phyloP scores from a whole-genome alignment of 805 yeast species.

The Clavispora fructus region DNA sequence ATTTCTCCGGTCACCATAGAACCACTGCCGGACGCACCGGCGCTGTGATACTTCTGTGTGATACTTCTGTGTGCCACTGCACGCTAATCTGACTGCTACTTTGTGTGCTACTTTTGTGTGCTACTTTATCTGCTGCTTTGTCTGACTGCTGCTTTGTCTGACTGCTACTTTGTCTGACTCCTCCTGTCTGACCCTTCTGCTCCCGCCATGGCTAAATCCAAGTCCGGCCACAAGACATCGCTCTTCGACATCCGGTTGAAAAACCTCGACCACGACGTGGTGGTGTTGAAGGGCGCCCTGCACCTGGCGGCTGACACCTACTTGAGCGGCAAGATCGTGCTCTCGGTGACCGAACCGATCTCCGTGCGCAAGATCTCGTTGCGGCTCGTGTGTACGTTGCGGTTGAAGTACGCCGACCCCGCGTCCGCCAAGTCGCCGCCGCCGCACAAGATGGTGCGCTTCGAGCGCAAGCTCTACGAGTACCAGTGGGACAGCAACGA shows the following conservation, averaged over 20 bases:
- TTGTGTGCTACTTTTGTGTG: too few species aligned
- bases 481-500: slow-evolving; percentile 72
- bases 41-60: too few species aligned
- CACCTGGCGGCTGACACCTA: slow-evolving; percentile 73
- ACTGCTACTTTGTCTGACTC: too few species aligned
- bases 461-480: slow-evolving; percentile 65
- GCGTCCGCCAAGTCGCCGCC: slow-evolving; percentile 41
- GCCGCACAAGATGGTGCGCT: slow-evolving; percentile 38
- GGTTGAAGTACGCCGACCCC: slow-evolving; percentile 60
- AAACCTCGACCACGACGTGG: slow-evolving; percentile 69
- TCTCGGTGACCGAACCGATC: slow-evolving; percentile 72
- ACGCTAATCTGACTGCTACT: too few species aligned
- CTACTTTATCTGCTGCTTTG: too few species aligned
- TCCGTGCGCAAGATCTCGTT: slow-evolving; percentile 59
- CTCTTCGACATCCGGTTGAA: slow-evolving; percentile 51
- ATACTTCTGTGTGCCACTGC: too few species aligned
- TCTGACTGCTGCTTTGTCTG: too few species aligned
- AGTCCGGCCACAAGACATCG: slow-evolving; percentile 23
- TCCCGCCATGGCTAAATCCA: slow-evolving; percentile 21
- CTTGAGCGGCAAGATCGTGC: slow-evolving; percentile 70
- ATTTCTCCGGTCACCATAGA: background rate
- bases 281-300: slow-evolving; percentile 74
- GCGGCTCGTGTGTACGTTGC: slow-evolving; percentile 60
- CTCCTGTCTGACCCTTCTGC: too few species aligned
- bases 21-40: background rate